Evolutionary conservation across 2,329 filamentous ascomycete species (phyloP).

Genomic region (Ascocoryne sarcoides): DNA sequence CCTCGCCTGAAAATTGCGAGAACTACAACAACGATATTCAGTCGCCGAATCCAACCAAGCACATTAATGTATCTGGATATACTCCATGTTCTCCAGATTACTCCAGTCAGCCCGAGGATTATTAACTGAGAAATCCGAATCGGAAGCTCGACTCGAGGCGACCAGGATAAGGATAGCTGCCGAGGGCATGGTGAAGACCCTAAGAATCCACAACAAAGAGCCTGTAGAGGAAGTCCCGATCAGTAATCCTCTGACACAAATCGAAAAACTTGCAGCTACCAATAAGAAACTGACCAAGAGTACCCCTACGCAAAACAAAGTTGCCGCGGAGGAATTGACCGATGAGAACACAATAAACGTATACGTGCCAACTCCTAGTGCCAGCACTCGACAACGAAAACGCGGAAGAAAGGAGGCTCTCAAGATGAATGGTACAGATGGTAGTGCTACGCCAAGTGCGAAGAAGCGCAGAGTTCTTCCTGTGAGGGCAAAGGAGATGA

Average conservation of each 20-base stretch:
- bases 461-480: slow-evolving; percentile 22
- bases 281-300: not conserved
- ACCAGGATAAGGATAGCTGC: not conserved
- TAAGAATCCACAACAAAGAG: not conserved
- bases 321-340: slow-evolving; percentile 4
- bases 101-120: slow-evolving; percentile 19
- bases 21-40: too few species aligned
- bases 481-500: slow-evolving; percentile 15
- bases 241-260: too few species aligned
- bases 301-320: slow-evolving; percentile 1
- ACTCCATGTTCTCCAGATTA: slow-evolving; percentile 22
- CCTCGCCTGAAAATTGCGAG: too few species aligned
- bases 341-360: slow-evolving; percentile 12
- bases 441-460: slow-evolving; percentile 9
- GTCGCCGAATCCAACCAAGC: too few species aligned
- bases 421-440: slow-evolving; percentile 6
- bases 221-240: not conserved
- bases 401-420: slow-evolving; percentile 6
- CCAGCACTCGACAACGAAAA: not conserved
- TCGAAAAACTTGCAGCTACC: too few species aligned
- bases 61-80: too few species aligned
- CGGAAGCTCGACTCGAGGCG: not conserved
- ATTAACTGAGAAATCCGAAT: slow-evolving; percentile 9
- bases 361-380: slow-evolving; percentile 5
- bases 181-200: not conserved